A percentile compares a stretch with the other conserved stretches of the same genome.
Evolutionary conservation across 192 early-diverging fungal species (phyloP).

Genomic region (Backusella psychrophila): DNA sequence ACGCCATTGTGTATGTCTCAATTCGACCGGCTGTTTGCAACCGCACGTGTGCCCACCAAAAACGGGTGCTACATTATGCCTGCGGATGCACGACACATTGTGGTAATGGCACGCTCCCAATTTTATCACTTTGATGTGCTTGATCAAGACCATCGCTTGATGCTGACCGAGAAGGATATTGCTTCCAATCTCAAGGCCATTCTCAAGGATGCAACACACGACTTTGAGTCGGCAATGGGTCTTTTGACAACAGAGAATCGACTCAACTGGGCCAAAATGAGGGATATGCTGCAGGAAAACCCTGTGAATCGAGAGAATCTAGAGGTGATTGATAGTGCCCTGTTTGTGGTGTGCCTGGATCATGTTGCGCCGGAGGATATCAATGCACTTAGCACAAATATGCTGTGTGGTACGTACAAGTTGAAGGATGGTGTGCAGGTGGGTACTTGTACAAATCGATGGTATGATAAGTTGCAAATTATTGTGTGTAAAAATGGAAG

Average conservation of each 20-base stretch:
- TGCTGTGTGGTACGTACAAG: constrained; percentile 46
- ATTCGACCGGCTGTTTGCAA: constrained; percentile 72
- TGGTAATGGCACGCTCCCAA: constrained; percentile 70
- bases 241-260: constrained; percentile 74
- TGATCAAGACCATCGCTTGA: constrained; percentile 45
- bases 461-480: constrained; percentile 81
- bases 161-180: constrained; percentile 59
- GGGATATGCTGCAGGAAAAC: constrained; percentile 49
- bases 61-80: constrained; percentile 34
- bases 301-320: constrained; percentile 57
- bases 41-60: constrained; percentile 64
- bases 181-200: constrained; percentile 64
- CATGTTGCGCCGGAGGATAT: constrained; percentile 45
- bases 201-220: constrained; percentile 46
- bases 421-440: constrained; percentile 39
- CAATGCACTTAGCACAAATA: constrained; percentile 40
- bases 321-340: constrained; percentile 57
- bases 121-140: constrained; percentile 75
- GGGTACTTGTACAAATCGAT: constrained; percentile 67
- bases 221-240: constrained; percentile 50
- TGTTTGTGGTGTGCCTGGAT: constrained; percentile 78
- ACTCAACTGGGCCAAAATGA: constrained; percentile 65
- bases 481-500: constrained; percentile 76
- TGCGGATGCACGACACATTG: constrained; percentile 52
- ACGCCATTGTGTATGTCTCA: constrained; percentile 76